Evolutionary conservation across 2,329 filamentous ascomycete species (phyloP).

Genomic region (Parafenestella ontariensis): DNA sequence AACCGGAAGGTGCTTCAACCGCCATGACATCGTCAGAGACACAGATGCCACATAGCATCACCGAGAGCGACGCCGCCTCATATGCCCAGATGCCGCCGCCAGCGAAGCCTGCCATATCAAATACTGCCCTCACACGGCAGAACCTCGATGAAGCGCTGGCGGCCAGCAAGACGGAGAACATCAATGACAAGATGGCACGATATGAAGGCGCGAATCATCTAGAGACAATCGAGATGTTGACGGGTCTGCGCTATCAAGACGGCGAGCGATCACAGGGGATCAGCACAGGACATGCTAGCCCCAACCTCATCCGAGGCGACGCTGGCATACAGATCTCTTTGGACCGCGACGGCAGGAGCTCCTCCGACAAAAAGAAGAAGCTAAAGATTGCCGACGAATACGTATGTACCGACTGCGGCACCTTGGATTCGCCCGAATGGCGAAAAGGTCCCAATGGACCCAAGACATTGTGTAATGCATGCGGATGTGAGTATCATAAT

Average conservation of each 20-base stretch:
- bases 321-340: slow-evolving; percentile 83
- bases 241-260: slow-evolving; percentile 84
- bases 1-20: slow-evolving; percentile 54
- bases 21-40: slow-evolving; percentile 54
- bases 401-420: slow-evolving; percentile 95
- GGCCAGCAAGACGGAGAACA: slow-evolving; percentile 73
- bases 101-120: slow-evolving; percentile 67
- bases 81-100: slow-evolving; percentile 70
- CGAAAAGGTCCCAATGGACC: slow-evolving; percentile 90
- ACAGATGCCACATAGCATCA: slow-evolving; percentile 48
- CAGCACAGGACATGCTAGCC: slow-evolving; percentile 83
- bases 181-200: slow-evolving; percentile 83
- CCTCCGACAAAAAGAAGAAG: slow-evolving; percentile 84
- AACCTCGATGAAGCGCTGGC: slow-evolving; percentile 77
- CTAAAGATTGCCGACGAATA: slow-evolving; percentile 84
- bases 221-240: slow-evolving; percentile 92
- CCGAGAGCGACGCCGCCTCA: slow-evolving; percentile 43
- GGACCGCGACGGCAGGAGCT: slow-evolving; percentile 73
- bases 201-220: slow-evolving; percentile 77
- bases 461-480: slow-evolving; percentile 95
- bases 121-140: slow-evolving; percentile 76
- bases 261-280: slow-evolving; percentile 89
- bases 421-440: slow-evolving; percentile 94
- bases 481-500: slow-evolving; percentile 68
- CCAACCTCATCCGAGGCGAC: slow-evolving; percentile 82